Percentiles rank a stretch among this genome's conserved stretches.
Evolutionary conservation across 805 yeast genomes (phyloP).

Genomic region (Sugiyamaella marilandica): DNA sequence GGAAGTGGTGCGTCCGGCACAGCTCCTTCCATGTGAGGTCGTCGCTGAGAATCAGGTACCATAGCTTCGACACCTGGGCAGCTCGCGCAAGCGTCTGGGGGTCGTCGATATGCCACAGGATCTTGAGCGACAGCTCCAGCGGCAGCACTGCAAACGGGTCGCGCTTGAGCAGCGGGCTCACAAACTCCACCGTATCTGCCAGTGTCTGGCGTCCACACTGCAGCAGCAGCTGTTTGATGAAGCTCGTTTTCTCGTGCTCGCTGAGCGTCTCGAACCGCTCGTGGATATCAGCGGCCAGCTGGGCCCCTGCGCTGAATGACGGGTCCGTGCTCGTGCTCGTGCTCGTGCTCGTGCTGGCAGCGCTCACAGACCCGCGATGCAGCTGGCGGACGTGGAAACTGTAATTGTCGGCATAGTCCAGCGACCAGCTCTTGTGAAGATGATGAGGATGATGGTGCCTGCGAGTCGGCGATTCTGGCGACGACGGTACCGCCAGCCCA

Average conservation of each 20-base stretch:
- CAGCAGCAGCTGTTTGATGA: conserved; percentile 24
- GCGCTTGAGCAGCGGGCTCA: conserved; percentile 35
- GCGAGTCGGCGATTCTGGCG: background rate
- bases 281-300: conserved; percentile 4
- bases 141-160: conserved; percentile 56
- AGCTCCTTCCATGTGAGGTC: conserved; percentile 41
- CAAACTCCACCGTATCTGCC: conserved; percentile 20
- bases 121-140: conserved; percentile 72
- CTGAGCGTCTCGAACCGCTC: conserved; percentile 20
- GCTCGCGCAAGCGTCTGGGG: conserved; percentile 80
- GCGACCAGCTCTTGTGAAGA: background rate
- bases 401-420: background rate
- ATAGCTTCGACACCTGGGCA: conserved; percentile 80
- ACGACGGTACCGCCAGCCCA: background rate
- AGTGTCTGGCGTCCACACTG: conserved; percentile 26
- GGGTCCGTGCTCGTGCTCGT: too few relatives aligned
- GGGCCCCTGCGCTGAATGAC: background rate
- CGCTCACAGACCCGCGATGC: background rate
- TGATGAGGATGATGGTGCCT: background rate
- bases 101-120: conserved; percentile 81
- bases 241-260: conserved; percentile 17
- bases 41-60: conserved; percentile 48
- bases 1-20: conserved; percentile 35
- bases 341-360: too few relatives aligned
- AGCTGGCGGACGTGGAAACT: background rate